These are phyloP conservation scores for Ochetophila trinervis DNA, from an alignment of 306 rosid species.

Conservation along the genomic window DNA sequence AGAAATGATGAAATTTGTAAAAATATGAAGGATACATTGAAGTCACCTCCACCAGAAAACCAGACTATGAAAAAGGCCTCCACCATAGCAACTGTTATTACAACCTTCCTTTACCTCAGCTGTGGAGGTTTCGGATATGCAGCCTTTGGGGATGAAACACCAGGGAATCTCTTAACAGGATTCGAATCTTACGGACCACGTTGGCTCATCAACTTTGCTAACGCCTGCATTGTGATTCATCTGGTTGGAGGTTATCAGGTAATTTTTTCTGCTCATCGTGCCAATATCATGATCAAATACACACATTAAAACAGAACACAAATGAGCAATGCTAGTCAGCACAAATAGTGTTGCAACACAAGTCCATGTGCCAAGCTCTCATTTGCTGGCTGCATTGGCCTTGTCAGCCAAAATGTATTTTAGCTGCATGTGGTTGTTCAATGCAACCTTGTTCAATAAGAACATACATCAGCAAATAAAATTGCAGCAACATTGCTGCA, in stretches of 20 bases:
- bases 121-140: conserved; percentile 78
- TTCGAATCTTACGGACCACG: conserved; percentile 41
- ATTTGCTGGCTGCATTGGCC: too few species aligned
- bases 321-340: too few species aligned
- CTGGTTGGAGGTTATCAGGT: conserved; percentile 89
- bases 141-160: conserved; percentile 65
- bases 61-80: conserved; percentile 74
- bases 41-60: conserved; percentile 68
- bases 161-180: conserved; percentile 72
- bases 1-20: not conserved
- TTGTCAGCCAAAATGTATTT: too few species aligned
- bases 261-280: not conserved
- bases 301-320: not conserved
- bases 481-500: too few species aligned
- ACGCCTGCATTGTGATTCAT: conserved; percentile 62
- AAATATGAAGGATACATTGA: conserved; percentile 53
- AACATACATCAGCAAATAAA: too few species aligned
- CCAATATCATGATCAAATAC: not conserved
- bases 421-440: too few species aligned
- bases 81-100: conserved; percentile 36
- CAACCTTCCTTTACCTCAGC: conserved; percentile 61
- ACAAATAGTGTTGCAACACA: too few species aligned
- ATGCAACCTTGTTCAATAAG: too few species aligned
- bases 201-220: conserved; percentile 74
- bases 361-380: too few species aligned